Conservation (phyloP, 2,329 filamentous ascomycete genomes). For the Fusarium concolor region DNA sequence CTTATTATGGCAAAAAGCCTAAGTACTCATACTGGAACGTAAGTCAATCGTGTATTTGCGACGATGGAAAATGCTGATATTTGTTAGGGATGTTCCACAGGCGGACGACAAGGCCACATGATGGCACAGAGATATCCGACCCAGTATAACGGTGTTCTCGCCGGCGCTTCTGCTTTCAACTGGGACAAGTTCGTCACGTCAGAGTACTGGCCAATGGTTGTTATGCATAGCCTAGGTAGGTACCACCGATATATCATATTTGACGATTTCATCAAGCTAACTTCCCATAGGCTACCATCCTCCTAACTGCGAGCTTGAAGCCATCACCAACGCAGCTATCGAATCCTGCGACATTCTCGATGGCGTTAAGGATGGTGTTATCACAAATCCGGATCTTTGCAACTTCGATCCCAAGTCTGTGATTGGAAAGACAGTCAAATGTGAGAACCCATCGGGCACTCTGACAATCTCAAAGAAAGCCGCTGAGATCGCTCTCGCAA, state of each 20-base stretch:
- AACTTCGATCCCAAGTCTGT: constrained; percentile 37
- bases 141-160: constrained; percentile 66
- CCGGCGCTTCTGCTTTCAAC: constrained; percentile 57
- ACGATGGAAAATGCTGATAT: not conserved
- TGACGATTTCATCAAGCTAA: rapidly evolving
- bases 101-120: constrained; percentile 67
- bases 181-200: constrained; percentile 48
- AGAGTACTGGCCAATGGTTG: constrained; percentile 40
- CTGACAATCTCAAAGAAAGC: constrained; percentile 14
- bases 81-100: constrained; percentile 60
- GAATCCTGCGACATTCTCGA: constrained; percentile 45
- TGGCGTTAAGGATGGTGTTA: constrained; percentile 42
- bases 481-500: constrained; percentile 5
- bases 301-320: constrained; percentile 49
- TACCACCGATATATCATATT: rapidly evolving
- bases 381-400: constrained; percentile 32
- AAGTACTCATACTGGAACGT: constrained; percentile 61
- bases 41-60: not conserved
- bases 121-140: constrained; percentile 63
- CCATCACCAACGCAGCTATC: constrained; percentile 51
- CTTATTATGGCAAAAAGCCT: constrained; percentile 53
- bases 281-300: constrained; percentile 43
- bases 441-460: not conserved
- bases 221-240: constrained; percentile 36
- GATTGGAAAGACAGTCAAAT: constrained; percentile 28